These are phyloP conservation scores for Gossypium thurberi DNA, from an alignment of 345 rosid species.

Conservation along the genomic window DNA sequence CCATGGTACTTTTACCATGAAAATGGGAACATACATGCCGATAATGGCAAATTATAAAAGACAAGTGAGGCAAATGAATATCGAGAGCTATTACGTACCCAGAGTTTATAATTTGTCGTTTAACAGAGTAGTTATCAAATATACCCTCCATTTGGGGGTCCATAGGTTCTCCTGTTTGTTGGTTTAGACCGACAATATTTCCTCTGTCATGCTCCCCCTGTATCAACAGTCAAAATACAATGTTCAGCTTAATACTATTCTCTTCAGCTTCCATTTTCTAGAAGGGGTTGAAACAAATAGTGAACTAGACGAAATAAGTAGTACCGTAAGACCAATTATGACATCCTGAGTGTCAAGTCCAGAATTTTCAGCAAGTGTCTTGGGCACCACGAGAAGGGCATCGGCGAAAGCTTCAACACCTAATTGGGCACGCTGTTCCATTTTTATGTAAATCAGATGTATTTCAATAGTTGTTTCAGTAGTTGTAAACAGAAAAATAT, in stretches of 20 bases:
- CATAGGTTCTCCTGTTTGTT: conserved; percentile 74
- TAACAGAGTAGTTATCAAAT: conserved; percentile 89
- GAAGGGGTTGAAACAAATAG: background rate
- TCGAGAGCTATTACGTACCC: conserved; percentile 43
- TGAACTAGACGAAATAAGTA: background rate
- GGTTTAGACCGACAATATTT: conserved; percentile 76
- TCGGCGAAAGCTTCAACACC: conserved; percentile 98
- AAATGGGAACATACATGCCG: background rate
- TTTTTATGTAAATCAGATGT: conserved; percentile 9
- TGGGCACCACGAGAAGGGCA: conserved; percentile 95
- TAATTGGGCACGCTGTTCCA: conserved; percentile 85
- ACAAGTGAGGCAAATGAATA: background rate
- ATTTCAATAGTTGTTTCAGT: background rate
- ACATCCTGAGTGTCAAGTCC: conserved; percentile 97
- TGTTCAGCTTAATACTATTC: background rate
- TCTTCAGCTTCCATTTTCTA: background rate
- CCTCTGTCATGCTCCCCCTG: conserved; percentile 96
- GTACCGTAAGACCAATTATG: conserved; percentile 77
- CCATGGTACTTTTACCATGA: no score
- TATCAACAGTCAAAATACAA: conserved; percentile 11
- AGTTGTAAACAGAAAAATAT: background rate
- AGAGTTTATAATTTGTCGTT: conserved; percentile 87
- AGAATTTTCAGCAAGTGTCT: conserved; percentile 93
- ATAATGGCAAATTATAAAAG: background rate
- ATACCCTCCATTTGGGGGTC: conserved; percentile 91